Conservation (phyloP, 805 yeast genomes). For the Candida koratica region DNA sequence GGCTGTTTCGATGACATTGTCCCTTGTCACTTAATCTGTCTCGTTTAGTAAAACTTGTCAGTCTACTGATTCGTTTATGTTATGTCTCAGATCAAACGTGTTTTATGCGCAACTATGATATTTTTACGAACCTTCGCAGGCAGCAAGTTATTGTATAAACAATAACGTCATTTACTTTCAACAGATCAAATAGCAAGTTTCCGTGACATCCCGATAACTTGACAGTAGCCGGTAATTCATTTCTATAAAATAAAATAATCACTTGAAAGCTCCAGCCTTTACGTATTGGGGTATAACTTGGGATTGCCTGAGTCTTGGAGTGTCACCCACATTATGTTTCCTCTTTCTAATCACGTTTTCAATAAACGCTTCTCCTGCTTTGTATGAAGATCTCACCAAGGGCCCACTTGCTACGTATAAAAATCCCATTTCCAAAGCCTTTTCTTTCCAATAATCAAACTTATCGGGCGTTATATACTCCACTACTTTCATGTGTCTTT, state of each 20-base stretch:
- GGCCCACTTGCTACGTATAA: conserved; percentile 97
- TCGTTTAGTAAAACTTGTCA: no score
- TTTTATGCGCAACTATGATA: conserved; percentile 4
- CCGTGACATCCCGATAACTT: no score
- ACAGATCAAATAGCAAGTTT: no score
- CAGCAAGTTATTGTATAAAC: no score
- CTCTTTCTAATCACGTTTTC: conserved; percentile 87
- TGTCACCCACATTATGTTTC: conserved; percentile 46
- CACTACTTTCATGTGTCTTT: conserved; percentile 96
- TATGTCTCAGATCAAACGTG: conserved; percentile 6
- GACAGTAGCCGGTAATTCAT: not conserved
- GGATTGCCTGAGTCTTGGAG: conserved; percentile 35
- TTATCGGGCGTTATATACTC: conserved; percentile 93
- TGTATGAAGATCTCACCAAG: conserved; percentile 90
- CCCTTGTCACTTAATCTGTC: not conserved
- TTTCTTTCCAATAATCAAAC: conserved; percentile 88
- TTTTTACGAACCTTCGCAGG: not conserved
- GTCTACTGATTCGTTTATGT: no score
- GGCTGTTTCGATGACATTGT: conserved; percentile 13
- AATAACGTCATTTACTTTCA: no score
- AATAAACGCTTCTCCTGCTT: conserved; percentile 97
- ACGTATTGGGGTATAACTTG: no score
- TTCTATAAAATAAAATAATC: conserved; percentile 3
- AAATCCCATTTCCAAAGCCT: conserved; percentile 86
- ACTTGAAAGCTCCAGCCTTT: no score